Conservation (phyloP, 148 eudicot species). For the Nepenthes mirabilis region DNA sequence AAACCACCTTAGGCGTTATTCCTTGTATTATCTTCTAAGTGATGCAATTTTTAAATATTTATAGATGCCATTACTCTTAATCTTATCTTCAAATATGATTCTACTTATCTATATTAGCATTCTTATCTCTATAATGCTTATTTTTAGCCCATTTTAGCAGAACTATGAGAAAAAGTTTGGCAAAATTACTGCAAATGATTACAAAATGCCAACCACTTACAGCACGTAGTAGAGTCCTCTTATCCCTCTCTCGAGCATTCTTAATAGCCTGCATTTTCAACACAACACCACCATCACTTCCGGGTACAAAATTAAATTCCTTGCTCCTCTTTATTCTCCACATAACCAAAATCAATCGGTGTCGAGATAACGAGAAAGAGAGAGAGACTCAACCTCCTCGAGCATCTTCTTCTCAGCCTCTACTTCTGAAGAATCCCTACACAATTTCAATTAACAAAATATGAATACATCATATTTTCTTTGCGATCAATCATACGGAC, state of each 20-base stretch:
- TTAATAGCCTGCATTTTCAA: conserved; percentile 54
- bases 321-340: neutral
- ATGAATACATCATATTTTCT: too few relatives aligned
- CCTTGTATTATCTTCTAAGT: too few relatives aligned
- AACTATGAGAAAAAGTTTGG: neutral
- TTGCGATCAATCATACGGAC: neutral
- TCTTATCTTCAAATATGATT: too few relatives aligned
- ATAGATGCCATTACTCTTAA: neutral
- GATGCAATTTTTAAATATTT: neutral
- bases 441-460: neutral
- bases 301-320: too few relatives aligned
- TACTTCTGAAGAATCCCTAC: conserved; percentile 52
- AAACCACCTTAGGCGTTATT: too few relatives aligned
- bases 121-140: too few relatives aligned
- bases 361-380: neutral
- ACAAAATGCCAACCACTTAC: conserved; percentile 28
- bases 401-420: conserved; percentile 83
- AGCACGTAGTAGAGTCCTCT: conserved; percentile 64
- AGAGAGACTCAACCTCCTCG: conserved; percentile 43
- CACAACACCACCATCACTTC: neutral
- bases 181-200: neutral
- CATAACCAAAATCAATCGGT: neutral
- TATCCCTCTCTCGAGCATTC: conserved; percentile 93
- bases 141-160: too few relatives aligned
- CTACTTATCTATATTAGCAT: too few relatives aligned